These are phyloP conservation scores for Eucalyptus melliodora DNA, from an alignment of 345 rosid genomes.

Conservation along the genomic window DNA sequence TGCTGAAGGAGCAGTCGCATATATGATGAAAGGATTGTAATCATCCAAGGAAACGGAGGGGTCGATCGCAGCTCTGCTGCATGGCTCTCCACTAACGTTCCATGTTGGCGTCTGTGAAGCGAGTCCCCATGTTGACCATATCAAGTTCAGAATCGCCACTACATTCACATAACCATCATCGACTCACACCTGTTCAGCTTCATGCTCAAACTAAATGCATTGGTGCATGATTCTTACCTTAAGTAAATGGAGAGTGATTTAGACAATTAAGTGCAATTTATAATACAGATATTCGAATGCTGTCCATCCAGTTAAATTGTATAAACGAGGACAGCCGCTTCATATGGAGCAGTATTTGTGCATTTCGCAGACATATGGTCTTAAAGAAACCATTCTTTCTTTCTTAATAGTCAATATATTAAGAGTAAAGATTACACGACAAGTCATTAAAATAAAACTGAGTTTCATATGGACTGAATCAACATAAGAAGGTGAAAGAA, in stretches of 20 bases:
- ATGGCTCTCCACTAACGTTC: too few species aligned
- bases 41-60: conserved; percentile 1
- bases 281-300: background rate
- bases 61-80: conserved; percentile 16
- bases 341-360: background rate
- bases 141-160: background rate
- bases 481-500: background rate
- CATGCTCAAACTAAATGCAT: background rate
- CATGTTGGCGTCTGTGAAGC: too few species aligned
- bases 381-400: background rate
- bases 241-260: background rate
- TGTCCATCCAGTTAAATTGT: background rate
- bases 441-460: background rate
- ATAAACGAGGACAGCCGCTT: background rate
- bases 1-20: conserved; percentile 37
- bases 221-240: background rate
- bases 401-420: too few species aligned
- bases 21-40: conserved; percentile 41
- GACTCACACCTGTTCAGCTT: too few species aligned
- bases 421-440: background rate
- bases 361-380: background rate
- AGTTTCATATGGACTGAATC: too few species aligned
- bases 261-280: background rate
- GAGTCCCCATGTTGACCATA: too few species aligned
- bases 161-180: background rate